phyloP scores from a whole-genome alignment of 495 filamentous ascomycete species.

The Penicillium simplicissimum region DNA sequence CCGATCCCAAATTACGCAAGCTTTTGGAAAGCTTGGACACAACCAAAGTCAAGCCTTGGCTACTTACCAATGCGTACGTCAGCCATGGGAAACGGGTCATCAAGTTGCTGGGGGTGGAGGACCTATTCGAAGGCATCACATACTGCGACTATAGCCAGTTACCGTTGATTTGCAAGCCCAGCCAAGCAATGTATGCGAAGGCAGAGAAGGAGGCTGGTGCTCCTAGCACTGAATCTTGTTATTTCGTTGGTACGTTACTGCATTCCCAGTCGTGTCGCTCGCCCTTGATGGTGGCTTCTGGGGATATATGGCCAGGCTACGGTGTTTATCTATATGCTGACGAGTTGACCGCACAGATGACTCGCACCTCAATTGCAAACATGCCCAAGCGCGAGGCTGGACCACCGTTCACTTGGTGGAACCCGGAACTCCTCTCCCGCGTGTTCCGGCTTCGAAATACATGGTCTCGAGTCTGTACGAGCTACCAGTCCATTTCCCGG shows the following conservation, averaged over 20 bases:
- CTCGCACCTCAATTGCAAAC: conserved; percentile 70
- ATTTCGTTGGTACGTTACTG: conserved; percentile 75
- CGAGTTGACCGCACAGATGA: conserved; percentile 60
- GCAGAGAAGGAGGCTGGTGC: conserved; percentile 66
- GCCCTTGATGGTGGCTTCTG: background rate
- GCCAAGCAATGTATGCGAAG: conserved; percentile 79
- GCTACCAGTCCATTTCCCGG: conserved; percentile 69
- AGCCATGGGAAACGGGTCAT: conserved; percentile 85
- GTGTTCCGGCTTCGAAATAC: conserved; percentile 60
- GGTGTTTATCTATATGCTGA: conserved; percentile 7
- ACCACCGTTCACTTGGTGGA: conserved; percentile 80
- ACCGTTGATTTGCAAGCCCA: conserved; percentile 81
- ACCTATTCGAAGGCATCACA: conserved; percentile 89
- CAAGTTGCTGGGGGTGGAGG: conserved; percentile 75
- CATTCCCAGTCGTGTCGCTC: background rate
- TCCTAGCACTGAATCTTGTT: conserved; percentile 62
- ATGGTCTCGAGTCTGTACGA: conserved; percentile 72
- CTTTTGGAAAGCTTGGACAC: conserved; percentile 78
- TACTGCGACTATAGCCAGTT: conserved; percentile 79
- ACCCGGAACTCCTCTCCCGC: conserved; percentile 58
- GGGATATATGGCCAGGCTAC: background rate
- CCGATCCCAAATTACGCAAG: conserved; percentile 69
- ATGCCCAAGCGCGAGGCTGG: conserved; percentile 77
- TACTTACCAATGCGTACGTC: conserved; percentile 94
- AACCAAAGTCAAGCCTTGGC: conserved; percentile 81